Evolutionary conservation across 2,329 filamentous ascomycete genomes (phyloP), one percentile per base, ranked within the genome.

Genomic region (Ophiocordyceps sinensis): DNA sequence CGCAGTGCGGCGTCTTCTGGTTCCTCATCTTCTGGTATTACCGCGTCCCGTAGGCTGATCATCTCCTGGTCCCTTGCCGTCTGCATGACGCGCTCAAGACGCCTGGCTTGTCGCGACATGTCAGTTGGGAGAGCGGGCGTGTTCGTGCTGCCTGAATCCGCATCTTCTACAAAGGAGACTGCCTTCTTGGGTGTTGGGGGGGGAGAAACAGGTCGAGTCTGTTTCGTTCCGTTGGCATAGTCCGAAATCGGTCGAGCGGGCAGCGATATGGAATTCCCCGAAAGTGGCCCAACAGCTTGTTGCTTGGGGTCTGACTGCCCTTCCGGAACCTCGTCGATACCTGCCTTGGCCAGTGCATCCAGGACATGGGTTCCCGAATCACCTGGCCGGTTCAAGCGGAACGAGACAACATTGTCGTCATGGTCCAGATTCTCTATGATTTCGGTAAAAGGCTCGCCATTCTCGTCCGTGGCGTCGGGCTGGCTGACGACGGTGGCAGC

Each of bases 341-440:
- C 86, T n/a, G 78, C 85, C 57, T 88, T 88, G 52, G 80, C 70
- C 43, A 95, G 62, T 1, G 79, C 75, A 39, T 89, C 78, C 14
- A 83, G 58, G 4, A 95, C 66, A 48, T 83, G 74, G 9, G 77
- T 67, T 15, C 82, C 74, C 13, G 72, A 66, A 40, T 81, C 75
- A 7, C 79, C 81, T 0, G 86, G 82, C n/a, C 65, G 74, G 31
- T 77, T 75, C 28, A 82, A 63, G 42, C 66, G 73, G 50, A 73
- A 77, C 0, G 76, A 83, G 39, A 94, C 61, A 4, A 96, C 73
- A 53, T 94, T 91, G 42, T 80, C 91, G 11, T 94, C 76, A 9
- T 95, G 88, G 54, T 96, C 91, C 21, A 96, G 67, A 63, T 94
- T 78, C 61, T 98, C 91, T 41, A 86, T 69, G 48, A 98, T 96